Evolutionary conservation across 306 rosid genomes (phyloP).

Genomic region (Dalbergia cochinchinensis): DNA sequence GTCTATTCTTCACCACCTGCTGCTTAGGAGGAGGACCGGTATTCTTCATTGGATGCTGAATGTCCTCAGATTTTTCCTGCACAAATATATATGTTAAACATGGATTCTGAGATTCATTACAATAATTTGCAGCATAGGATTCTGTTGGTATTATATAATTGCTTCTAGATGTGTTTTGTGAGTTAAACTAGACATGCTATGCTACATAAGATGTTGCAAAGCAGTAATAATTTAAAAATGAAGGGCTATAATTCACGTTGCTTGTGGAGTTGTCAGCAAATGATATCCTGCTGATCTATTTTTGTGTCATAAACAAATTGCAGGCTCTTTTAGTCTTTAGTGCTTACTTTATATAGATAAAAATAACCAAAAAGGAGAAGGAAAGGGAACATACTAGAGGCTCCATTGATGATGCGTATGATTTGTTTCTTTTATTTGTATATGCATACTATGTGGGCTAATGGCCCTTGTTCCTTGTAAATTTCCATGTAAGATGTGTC

Average conservation of each 20-base stretch:
- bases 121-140: constrained; percentile 35
- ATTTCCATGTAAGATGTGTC: constrained; percentile 36
- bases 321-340: constrained; percentile 23
- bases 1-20: constrained; percentile 49
- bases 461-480: background rate
- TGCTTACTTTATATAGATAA: constrained; percentile 39
- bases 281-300: background rate
- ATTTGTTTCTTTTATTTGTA: constrained; percentile 18
- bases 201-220: constrained; percentile 6
- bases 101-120: constrained; percentile 26
- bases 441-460: background rate
- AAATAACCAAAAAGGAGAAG: constrained; percentile 28
- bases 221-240: constrained; percentile 13
- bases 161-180: background rate
- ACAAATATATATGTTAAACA: constrained; percentile 37
- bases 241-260: constrained; percentile 16
- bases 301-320: constrained; percentile 24
- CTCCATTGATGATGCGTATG: constrained; percentile 41
- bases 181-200: background rate
- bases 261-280: constrained; percentile 25
- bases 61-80: constrained; percentile 59
- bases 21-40: constrained; percentile 46
- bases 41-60: constrained; percentile 30
- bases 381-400: constrained; percentile 31
- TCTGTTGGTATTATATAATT: constrained; percentile 13